A percentile compares a stretch with the other conserved stretches of the same genome.
phyloP scores from a whole-genome alignment of 2,329 filamentous ascomycete species.

The Sphaerulina musiva region DNA sequence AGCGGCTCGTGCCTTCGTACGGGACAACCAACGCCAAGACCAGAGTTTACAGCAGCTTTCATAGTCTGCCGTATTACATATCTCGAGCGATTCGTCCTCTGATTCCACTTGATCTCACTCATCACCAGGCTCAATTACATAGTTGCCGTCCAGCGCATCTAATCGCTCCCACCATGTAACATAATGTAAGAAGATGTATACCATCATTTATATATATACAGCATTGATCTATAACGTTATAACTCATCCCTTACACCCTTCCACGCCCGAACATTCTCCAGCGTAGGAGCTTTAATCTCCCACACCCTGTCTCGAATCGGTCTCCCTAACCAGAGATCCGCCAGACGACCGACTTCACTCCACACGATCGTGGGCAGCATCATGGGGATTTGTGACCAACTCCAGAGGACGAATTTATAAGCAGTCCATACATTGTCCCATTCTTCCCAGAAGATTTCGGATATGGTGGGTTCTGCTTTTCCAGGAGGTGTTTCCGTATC shows the following conservation, averaged over 20 bases:
- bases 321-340: conserved; percentile 58
- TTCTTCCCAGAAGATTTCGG: conserved; percentile 59
- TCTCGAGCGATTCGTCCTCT: no score
- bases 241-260: conserved; percentile 25
- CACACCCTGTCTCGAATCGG: conserved; percentile 53
- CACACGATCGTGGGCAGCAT: conserved; percentile 42
- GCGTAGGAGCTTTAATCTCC: conserved; percentile 44
- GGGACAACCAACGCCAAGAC: no score
- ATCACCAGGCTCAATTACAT: no score
- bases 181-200: no score
- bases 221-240: conserved; percentile 6
- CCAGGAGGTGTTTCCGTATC: background rate
- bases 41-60: no score
- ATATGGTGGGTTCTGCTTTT: conserved; percentile 39
- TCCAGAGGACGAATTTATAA: conserved; percentile 58
- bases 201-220: background rate
- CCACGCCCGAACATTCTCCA: conserved; percentile 1
- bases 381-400: conserved; percentile 54
- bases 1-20: no score
- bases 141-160: no score
- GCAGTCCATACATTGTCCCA: conserved; percentile 56
- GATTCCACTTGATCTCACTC: no score
- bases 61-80: no score
- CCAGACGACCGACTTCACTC: conserved; percentile 50
- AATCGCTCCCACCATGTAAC: no score